Evolutionary conservation across 176 grass and related monocot species (phyloP), one percentile per base, ranked within the genome.

Genomic region (Oryza coarctata): DNA sequence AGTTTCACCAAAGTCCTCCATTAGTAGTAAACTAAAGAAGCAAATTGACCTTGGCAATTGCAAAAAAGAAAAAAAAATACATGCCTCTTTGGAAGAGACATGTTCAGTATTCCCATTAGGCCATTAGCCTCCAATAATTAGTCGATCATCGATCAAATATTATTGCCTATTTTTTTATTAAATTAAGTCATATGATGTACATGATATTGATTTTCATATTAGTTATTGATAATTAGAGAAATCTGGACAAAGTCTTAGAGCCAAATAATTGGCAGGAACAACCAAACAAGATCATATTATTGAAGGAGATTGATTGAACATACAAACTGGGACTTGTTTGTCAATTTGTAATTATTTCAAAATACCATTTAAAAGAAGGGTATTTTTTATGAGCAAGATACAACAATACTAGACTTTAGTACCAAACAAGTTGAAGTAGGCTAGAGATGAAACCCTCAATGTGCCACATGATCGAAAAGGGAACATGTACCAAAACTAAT

Each of bases 301-400:
- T 84, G 20, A 81, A 63, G 25, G n/a, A 44, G 47, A 58, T 89
- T 81, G 40, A 44, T 57, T 64, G 55, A 73, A 45, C 78, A 78
- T 41, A 47, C 65, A 67, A 70, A 77, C 36, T 7, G 12, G 45
- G 3, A 62, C 34, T 45, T 45, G 32, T 47, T 36, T 34, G 55
- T 61, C 74, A 35, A 11, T 60, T 63, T 22, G 27, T 34, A 60
- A 20, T 82, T 81, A 28, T 73, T 73, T 68, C 60, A 81, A 38
- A 71, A 77, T 27, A 26, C 35, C 58, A 86, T 41, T 72, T 71
- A 38, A 79, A 25, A 70, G 73, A 68, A 84, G 29, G 80, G 6
- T 22, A 23, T 47, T 81, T 8, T 32, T 77, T 39, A 80, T 31
- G 45, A 86, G 26, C 41, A 83, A 84, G 7, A 86, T 79, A 79